Base-by-base conservation (phyloP, 805 yeast genomes). In the Candida silvicultrix region DNA sequence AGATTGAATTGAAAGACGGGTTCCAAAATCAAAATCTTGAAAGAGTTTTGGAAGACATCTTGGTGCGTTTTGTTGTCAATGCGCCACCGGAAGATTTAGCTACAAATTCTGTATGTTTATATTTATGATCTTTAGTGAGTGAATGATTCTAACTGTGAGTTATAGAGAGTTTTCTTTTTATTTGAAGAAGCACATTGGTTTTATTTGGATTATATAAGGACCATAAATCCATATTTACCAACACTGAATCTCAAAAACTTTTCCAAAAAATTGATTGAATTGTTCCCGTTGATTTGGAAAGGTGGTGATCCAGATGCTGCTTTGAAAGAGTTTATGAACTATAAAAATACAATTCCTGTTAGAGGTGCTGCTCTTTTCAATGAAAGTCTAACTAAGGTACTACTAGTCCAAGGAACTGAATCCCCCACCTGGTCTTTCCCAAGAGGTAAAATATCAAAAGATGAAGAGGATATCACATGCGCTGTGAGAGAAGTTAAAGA, bases 171-270 rank as follows among this genome's bases (percentile, higher is more conserved):
- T 22, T 78, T 89, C 59, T 94, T 94, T 68, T 96, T 90, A 62
- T 83, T 94, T 38, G 99, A 94, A 70, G 98, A 94, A 65, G 99
- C 99, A 2, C 97, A 89, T 55, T 94, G 99, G 99, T 94, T 86
- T 61, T 94, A 90, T 65, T 77, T 85, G 42, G 99, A 94, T 65
- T 90, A 84, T 57, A 73, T 84, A 12, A 75, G 90, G 32, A 77
- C 75, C 32, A 67, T 83, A 56, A 85, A 89, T 62, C 90, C 94
- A 4, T 64, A 73, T 29, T 71, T 92, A 48, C 98, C 97, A 2
- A 61, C 77, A 2, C 68, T 90, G 71, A 85, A 83, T 58, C 81
- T 89, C 78, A 85, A 84, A 62, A 66, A 75, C 9, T 90, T 94
- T 62, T 81, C 90, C 0, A 76, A 83, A 40, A 73, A 71, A 50